A percentile compares a stretch with the other conserved stretches of the same genome.
Evolutionary conservation across 2,329 filamentous ascomycete genomes (phyloP).

Genomic region (Clonostachys rosea): DNA sequence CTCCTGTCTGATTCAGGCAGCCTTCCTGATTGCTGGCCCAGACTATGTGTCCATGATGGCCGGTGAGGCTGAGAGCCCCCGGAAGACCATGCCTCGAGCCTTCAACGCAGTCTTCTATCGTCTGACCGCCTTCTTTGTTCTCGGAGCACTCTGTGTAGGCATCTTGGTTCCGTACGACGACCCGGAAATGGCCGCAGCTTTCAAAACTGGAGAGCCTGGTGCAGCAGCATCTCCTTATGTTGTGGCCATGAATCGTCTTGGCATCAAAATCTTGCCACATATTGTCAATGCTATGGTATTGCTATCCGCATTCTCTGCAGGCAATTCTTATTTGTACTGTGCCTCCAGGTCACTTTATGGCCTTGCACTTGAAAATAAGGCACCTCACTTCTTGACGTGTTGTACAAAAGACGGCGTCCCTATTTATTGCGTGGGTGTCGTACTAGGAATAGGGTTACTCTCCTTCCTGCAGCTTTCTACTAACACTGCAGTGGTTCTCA

Average conservation of each 20-base stretch:
- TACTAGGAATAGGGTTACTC: slow-evolving; percentile 47
- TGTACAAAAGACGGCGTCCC: slow-evolving; percentile 58
- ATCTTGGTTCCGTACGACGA: slow-evolving; percentile 23
- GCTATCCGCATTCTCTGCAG: slow-evolving; percentile 38
- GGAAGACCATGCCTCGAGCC: slow-evolving; percentile 42
- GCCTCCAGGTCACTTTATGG: slow-evolving; percentile 44
- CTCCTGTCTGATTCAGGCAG: slow-evolving; percentile 41
- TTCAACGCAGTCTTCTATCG: slow-evolving; percentile 17
- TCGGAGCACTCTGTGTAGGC: slow-evolving; percentile 23
- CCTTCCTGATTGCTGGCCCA: slow-evolving; percentile 51
- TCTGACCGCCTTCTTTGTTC: slow-evolving; percentile 20
- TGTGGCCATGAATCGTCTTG: slow-evolving; percentile 49
- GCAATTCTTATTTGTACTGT: slow-evolving; percentile 48
- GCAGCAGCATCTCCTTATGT: slow-evolving; percentile 53
- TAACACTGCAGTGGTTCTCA: slow-evolving; percentile 42
- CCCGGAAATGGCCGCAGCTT: slow-evolving; percentile 22
- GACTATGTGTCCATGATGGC: slow-evolving; percentile 61
- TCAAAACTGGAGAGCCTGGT: slow-evolving; percentile 28
- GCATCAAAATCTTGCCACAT: slow-evolving; percentile 47
- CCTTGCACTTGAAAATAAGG: slow-evolving; percentile 43
- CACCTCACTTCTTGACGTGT: slow-evolving; percentile 47
- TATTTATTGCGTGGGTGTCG: slow-evolving; percentile 49
- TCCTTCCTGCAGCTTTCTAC: slow-evolving; percentile 46
- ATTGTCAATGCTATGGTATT: slow-evolving; percentile 50
- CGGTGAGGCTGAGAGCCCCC: slow-evolving; percentile 52